Conservation (phyloP, 2,329 filamentous ascomycete genomes). For the Ophiosphaerella narmari region DNA sequence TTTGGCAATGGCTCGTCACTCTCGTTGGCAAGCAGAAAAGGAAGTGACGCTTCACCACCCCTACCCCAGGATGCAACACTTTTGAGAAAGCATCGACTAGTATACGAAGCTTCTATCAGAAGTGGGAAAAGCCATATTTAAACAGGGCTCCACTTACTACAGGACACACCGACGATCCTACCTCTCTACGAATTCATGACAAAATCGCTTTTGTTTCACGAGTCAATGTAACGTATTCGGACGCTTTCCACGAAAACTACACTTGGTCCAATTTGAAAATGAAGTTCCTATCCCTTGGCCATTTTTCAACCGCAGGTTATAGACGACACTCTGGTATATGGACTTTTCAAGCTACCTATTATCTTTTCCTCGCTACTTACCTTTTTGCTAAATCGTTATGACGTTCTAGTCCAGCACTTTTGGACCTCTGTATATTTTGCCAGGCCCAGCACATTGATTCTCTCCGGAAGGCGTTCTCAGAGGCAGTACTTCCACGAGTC, state of each 20-base stretch:
- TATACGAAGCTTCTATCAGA: slow-evolving; percentile 39
- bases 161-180: slow-evolving; percentile 3
- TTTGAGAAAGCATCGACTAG: slow-evolving; percentile 43
- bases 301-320: neutral
- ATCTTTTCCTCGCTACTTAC: slow-evolving; percentile 13
- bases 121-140: slow-evolving; percentile 10
- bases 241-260: slow-evolving; percentile 5
- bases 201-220: slow-evolving; percentile 14
- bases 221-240: slow-evolving; percentile 15
- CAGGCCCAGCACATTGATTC: slow-evolving; percentile 6
- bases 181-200: slow-evolving; percentile 27
- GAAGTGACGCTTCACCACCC: slow-evolving; percentile 35
- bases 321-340: neutral
- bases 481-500: slow-evolving; percentile 31
- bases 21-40: slow-evolving; percentile 39
- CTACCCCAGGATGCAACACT: slow-evolving; percentile 41
- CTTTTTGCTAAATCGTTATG: slow-evolving; percentile 5
- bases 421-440: neutral
- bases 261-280: neutral
- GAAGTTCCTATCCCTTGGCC: neutral
- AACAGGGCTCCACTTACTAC: neutral
- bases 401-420: neutral
- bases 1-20: slow-evolving; percentile 37
- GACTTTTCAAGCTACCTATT: slow-evolving; percentile 11
- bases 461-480: slow-evolving; percentile 31